phyloP scores from a whole-genome alignment of 805 yeast species.

The Clavispora carvajalis region DNA sequence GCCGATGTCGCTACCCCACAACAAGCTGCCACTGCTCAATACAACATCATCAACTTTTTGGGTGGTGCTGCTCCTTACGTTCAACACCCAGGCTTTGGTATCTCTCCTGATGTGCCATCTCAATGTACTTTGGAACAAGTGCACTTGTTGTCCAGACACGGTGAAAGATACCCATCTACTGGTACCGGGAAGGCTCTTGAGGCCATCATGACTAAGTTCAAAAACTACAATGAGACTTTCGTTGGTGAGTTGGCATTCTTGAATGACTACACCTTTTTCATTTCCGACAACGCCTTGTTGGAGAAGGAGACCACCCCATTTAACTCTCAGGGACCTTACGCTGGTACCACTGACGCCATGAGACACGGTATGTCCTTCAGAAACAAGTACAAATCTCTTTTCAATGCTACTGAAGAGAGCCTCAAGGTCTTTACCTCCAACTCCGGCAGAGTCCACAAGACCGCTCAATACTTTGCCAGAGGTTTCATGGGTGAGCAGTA shows the following conservation, averaged over 20 bases:
- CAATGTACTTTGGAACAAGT: constrained; percentile 59
- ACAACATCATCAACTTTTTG: constrained; percentile 44
- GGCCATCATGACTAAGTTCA: constrained; percentile 22
- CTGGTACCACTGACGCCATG: constrained; percentile 48
- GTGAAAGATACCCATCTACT: constrained; percentile 61
- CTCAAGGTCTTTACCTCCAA: constrained; percentile 53
- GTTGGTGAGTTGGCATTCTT: constrained; percentile 51
- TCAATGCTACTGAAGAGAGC: constrained; percentile 21
- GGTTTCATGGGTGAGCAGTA: constrained; percentile 52
- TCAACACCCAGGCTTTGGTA: constrained; percentile 48
- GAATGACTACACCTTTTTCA: constrained; percentile 50
- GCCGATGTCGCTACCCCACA: constrained; percentile 34
- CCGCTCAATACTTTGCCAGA: constrained; percentile 51
- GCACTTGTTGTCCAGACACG: constrained; percentile 70
- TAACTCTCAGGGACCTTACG: constrained; percentile 39
- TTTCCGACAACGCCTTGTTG: constrained; percentile 27
- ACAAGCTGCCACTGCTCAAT: constrained; percentile 39
- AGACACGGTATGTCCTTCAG: constrained; percentile 47
- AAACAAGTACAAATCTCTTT: constrained; percentile 44
- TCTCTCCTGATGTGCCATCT: constrained; percentile 43
- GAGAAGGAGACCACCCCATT: constrained; percentile 50
- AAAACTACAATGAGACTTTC: constrained; percentile 23
- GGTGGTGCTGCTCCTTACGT: constrained; percentile 58
- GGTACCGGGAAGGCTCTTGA: constrained; percentile 24
- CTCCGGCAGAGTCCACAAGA: constrained; percentile 49